Conservation (phyloP, 345 rosid species). For the Citrus glauca region DNA sequence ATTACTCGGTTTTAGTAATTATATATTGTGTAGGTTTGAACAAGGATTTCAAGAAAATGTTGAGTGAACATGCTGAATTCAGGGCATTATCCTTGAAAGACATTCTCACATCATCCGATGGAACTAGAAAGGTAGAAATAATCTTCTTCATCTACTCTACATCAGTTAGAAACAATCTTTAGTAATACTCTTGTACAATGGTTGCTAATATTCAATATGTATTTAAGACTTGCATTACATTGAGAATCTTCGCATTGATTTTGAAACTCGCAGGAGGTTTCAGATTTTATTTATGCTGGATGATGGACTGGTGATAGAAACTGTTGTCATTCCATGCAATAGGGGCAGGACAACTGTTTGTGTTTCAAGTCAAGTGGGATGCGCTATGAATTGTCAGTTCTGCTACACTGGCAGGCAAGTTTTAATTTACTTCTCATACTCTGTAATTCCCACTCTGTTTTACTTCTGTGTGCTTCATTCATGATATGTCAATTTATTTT, state of each 20-base stretch:
- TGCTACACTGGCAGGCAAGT: conserved; percentile 85
- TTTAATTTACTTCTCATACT: not conserved
- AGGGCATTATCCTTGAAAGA: conserved; percentile 68
- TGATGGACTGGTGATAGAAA: conserved; percentile 77
- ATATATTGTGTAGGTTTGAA: conserved; percentile 51
- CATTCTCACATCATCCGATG: conserved; percentile 67
- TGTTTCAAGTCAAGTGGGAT: conserved; percentile 92
- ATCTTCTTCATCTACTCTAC: conserved; percentile 4
- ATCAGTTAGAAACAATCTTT: not conserved
- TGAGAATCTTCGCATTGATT: conserved; percentile 61
- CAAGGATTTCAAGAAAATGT: conserved; percentile 80
- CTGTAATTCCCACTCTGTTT: not conserved
- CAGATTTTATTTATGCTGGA: conserved; percentile 87
- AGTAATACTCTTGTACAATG: not conserved
- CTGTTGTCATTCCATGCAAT: conserved; percentile 84
- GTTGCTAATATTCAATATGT: not conserved
- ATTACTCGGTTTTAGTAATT: not conserved
- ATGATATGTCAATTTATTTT: conserved; percentile 6
- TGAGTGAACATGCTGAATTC: conserved; percentile 56
- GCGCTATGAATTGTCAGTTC: conserved; percentile 97
- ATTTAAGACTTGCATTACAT: not conserved
- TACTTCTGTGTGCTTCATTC: not conserved
- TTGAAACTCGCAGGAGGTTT: conserved; percentile 66
- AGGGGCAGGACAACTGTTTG: conserved; percentile 87
- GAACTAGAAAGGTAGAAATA: conserved; percentile 73